Evolutionary conservation across 1,284 basidiomycete species (phyloP).

Genomic region (Tausonia pullulans): DNA sequence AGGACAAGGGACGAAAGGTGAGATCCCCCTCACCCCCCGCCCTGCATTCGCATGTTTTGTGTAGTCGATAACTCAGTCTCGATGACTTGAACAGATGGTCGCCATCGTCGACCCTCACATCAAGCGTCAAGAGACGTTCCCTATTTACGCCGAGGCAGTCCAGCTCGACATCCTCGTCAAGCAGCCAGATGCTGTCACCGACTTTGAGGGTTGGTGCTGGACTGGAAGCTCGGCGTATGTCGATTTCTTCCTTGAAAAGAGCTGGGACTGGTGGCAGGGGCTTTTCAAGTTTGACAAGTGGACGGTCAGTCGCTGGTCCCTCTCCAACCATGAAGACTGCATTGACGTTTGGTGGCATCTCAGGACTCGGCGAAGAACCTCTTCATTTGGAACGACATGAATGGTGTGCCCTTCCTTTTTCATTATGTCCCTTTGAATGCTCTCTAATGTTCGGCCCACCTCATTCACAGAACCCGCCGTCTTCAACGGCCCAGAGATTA

Average conservation of each 20-base stretch:
- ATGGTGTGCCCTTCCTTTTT: constrained; percentile 46
- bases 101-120: constrained; percentile 95
- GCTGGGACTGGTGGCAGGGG: constrained; percentile 83
- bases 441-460: no score
- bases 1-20: constrained; percentile 75
- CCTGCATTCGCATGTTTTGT: neutral
- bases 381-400: constrained; percentile 99
- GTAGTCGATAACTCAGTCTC: neutral
- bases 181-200: constrained; percentile 55
- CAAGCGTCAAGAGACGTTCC: constrained; percentile 70
- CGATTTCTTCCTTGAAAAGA: constrained; percentile 86
- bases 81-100: constrained; percentile 57
- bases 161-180: constrained; percentile 75
- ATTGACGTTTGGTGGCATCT: neutral
- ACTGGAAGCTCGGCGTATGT: constrained; percentile 89
- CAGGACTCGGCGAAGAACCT: constrained; percentile 55
- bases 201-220: constrained; percentile 99
- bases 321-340: neutral
- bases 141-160: constrained; percentile 73
- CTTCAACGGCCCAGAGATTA: constrained; percentile 97
- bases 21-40: constrained; percentile 10
- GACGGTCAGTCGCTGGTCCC: constrained; percentile 26
- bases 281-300: constrained; percentile 58
- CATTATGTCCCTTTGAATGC: neutral
- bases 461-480: constrained; percentile 60